Evolutionary conservation across 2,329 filamentous ascomycete species (phyloP).

Genomic region (Alternaria sp.): DNA sequence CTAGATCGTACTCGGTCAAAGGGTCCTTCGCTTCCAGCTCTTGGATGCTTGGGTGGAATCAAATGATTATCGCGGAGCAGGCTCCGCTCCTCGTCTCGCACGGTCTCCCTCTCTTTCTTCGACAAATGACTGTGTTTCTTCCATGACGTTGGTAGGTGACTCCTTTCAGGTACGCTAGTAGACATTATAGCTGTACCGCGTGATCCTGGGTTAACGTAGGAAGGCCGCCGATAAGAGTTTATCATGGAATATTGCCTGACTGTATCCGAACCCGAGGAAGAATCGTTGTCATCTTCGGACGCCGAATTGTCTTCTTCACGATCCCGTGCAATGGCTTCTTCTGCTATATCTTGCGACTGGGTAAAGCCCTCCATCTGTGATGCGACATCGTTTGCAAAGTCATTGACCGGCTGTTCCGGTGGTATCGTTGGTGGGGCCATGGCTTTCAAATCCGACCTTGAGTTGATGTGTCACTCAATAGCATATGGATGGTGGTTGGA

Average conservation of each 20-base stretch:
- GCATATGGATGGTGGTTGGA: background rate
- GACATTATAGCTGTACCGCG: slow-evolving; percentile 75
- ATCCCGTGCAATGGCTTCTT: slow-evolving; percentile 50
- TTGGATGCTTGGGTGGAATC: slow-evolving; percentile 62
- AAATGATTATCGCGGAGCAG: slow-evolving; percentile 67
- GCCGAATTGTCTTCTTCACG: slow-evolving; percentile 58
- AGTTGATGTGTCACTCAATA: background rate
- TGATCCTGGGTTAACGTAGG: slow-evolving; percentile 75
- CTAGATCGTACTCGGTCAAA: slow-evolving; percentile 37
- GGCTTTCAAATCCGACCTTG: background rate
- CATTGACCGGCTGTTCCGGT: slow-evolving; percentile 20
- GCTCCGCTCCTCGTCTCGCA: slow-evolving; percentile 65
- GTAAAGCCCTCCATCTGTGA: slow-evolving; percentile 44
- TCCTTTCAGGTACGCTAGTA: slow-evolving; percentile 57
- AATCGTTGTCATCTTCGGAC: slow-evolving; percentile 64
- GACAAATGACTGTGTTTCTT: slow-evolving; percentile 55
- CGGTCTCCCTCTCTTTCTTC: slow-evolving; percentile 62
- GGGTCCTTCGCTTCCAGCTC: slow-evolving; percentile 43
- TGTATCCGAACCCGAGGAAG: slow-evolving; percentile 55
- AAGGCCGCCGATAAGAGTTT: slow-evolving; percentile 77
- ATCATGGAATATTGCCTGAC: slow-evolving; percentile 61
- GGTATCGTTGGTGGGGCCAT: slow-evolving; percentile 30
- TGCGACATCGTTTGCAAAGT: slow-evolving; percentile 33
- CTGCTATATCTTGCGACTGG: slow-evolving; percentile 46
- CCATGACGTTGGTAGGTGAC: slow-evolving; percentile 26